Base-by-base conservation (phyloP, 805 yeast genomes). In the Priceomyces carsonii region DNA sequence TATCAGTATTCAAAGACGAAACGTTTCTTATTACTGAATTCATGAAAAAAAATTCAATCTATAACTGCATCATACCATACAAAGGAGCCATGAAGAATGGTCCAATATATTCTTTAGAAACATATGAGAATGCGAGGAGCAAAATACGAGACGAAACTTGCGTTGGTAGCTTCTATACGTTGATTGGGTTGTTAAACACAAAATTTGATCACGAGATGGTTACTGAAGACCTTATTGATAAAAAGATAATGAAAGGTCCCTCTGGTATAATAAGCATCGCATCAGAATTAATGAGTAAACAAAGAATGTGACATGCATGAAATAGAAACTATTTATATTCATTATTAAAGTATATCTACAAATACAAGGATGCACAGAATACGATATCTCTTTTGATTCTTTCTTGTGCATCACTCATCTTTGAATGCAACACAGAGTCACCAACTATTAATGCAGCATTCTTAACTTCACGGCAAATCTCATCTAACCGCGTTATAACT, bases 301-400 rank as follows among this genome's bases (percentile, higher is more conserved):
- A 16, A 9, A 18, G 32, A 20, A 12, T n/a, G 12, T 31, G 23
- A 13, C 10, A 12, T 8, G 14, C 20, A 28, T 14, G 8, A 15
- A 28, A 28, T 10, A 18, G 16, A 16, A 18, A 28, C 16, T 18
- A 33, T 20, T 27, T 22, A 19, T 12, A 20, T 22, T n/a, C n/a
- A n/a, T n/a, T n/a, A n/a, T n/a, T n/a, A n/a, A n/a, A n/a, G 10
- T 32, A 26, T 21, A 26, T 26, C 38, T 71, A 90, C 46, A 91
- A 66, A 56, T 93, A 93, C 41, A 93, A 74, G 38, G 96, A 85
- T 3, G 98, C 97, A 57, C 98, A 93, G 63, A 93, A 93, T 0
- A 93, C 98, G 48, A 93, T 93, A 58, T 93, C 99, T 51, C 99
- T 79, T 63, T 91, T 91, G 56, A 93, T 93, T 59, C 80, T 78